Conservation (phyloP, 139 green algal genomes). For the Micromonas pusilla region DNA sequence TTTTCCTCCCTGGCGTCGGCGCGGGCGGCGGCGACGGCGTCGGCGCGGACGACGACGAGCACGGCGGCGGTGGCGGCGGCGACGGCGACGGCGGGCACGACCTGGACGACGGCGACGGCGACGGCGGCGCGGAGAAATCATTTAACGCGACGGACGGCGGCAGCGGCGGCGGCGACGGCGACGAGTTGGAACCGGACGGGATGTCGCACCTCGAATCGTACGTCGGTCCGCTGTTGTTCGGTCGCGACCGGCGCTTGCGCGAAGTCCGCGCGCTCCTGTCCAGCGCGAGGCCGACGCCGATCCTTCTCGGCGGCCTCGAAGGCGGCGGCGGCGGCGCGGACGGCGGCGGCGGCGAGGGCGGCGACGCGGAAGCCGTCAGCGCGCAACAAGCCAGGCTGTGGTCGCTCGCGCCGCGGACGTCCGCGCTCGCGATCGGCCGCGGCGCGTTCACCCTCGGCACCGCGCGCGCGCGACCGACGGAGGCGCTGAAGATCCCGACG, state of each 20-base stretch:
- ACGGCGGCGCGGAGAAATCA: not conserved
- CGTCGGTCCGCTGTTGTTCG: slow-evolving; percentile 56
- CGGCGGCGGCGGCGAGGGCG: not conserved
- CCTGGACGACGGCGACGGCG: not conserved
- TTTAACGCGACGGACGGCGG: not conserved
- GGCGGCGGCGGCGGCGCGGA: slow-evolving; percentile 13
- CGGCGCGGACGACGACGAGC: too few relatives aligned
- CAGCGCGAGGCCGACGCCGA: not conserved
- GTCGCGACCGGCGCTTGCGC: slow-evolving; percentile 58
- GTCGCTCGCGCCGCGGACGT: slow-evolving; percentile 61
- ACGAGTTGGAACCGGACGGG: slow-evolving; percentile 31
- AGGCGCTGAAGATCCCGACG: slow-evolving; percentile 61
- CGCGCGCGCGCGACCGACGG: slow-evolving; percentile 54
- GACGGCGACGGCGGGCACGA: slow-evolving; percentile 4
- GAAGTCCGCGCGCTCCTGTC: slow-evolving; percentile 42
- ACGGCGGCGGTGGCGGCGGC: not conserved
- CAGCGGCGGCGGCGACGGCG: slow-evolving; percentile 17
- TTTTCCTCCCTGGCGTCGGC: too few relatives aligned
- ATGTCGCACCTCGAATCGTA: slow-evolving; percentile 38
- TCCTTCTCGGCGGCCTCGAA: not conserved
- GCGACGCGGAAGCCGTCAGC: slow-evolving; percentile 17
- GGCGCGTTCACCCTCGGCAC: slow-evolving; percentile 72
- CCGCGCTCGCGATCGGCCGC: slow-evolving; percentile 66
- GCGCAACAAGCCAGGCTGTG: slow-evolving; percentile 56
- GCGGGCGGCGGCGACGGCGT: too few relatives aligned